These are phyloP conservation scores for Psilocybe subaeruginosa DNA, from an alignment of 768 basidiomycete species.

Conservation along the genomic window DNA sequence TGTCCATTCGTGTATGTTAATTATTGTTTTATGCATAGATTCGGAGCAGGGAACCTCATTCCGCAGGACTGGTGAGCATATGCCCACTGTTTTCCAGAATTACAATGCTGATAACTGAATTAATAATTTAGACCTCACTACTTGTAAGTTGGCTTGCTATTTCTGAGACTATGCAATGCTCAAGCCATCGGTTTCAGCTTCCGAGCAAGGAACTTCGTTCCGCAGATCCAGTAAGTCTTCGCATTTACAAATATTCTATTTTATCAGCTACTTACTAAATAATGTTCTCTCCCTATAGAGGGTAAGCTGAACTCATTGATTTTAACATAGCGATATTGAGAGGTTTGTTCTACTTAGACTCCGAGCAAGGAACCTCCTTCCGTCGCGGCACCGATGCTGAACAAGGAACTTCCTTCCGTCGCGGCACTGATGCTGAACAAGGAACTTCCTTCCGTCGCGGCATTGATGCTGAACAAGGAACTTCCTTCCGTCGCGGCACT, in stretches of 20 bases:
- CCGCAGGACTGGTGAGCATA: background rate
- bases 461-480: too few species aligned
- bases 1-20: too few species aligned
- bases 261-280: too few species aligned
- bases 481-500: too few species aligned
- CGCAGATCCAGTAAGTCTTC: background rate
- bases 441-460: too few species aligned
- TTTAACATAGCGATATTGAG: too few species aligned
- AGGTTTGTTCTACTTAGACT: too few species aligned
- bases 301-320: background rate
- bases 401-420: too few species aligned
- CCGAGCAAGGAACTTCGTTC: background rate
- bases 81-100: background rate
- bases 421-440: too few species aligned
- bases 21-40: background rate
- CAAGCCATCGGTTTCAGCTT: background rate
- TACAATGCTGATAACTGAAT: background rate
- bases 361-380: background rate
- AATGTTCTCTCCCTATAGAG: background rate
- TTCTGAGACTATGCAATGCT: background rate
- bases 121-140: background rate
- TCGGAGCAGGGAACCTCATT: background rate
- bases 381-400: too few species aligned
- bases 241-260: too few species aligned
- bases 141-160: background rate